Percentiles rank a stretch among this genome's conserved stretches.
Conservation (phyloP, 352 stramenopile species). For the Pythium vanterpoolii region DNA sequence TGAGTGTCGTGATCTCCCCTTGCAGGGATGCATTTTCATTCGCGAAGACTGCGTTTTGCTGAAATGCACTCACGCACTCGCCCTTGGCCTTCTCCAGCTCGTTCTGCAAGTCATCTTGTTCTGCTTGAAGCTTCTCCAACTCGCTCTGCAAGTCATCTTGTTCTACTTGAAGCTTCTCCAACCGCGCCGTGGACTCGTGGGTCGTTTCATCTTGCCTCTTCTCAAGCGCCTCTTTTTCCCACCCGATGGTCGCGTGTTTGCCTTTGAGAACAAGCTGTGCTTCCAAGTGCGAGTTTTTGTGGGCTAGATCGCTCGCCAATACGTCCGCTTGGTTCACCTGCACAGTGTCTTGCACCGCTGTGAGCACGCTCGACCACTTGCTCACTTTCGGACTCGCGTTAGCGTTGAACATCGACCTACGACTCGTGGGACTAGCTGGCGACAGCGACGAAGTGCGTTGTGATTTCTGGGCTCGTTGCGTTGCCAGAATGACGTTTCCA, state of each 20-base stretch:
- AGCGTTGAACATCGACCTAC: conserved; percentile 14
- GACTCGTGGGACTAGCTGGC: neutral
- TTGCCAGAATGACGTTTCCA: conserved; percentile 22
- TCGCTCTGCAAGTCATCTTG: neutral
- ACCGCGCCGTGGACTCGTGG: neutral
- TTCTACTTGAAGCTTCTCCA: neutral
- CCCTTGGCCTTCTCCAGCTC: neutral
- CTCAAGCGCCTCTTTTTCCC: conserved; percentile 7
- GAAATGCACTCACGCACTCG: neutral
- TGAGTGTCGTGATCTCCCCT: neutral
- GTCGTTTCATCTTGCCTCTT: neutral
- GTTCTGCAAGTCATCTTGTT: neutral
- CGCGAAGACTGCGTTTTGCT: neutral
- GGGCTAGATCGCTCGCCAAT: conserved; percentile 12
- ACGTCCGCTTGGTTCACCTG: conserved; percentile 6
- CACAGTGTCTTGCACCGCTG: conserved; percentile 1
- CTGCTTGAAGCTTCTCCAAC: neutral
- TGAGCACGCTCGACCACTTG: conserved; percentile 25
- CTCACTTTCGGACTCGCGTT: conserved; percentile 19
- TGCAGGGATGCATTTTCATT: neutral
- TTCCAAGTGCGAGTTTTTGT: conserved; percentile 18
- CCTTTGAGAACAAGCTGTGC: conserved; percentile 15
- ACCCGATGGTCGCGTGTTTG: conserved; percentile 1
- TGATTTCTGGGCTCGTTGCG: conserved; percentile 13
- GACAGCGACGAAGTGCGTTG: neutral